Percentiles rank a stretch among this genome's conserved stretches.
Conservation (phyloP, 148 eudicot genomes). For the Vaccinium vitisidaea region DNA sequence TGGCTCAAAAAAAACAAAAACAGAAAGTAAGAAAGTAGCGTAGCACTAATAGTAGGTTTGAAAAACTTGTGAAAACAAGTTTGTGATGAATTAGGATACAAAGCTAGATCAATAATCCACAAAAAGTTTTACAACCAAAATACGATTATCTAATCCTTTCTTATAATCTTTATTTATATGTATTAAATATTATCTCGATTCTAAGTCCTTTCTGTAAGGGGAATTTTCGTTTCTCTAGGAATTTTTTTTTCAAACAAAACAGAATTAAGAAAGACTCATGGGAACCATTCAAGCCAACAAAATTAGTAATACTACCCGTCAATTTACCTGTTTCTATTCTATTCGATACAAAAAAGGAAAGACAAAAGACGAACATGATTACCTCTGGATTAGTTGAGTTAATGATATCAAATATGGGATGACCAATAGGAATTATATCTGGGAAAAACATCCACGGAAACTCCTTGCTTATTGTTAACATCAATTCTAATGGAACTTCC, state of each 20-base stretch:
- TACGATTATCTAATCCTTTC: not conserved
- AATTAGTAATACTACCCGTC: no score
- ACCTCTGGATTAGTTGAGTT: conserved; percentile 94
- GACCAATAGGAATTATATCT: conserved; percentile 86
- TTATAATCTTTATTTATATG: no score
- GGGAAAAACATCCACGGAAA: conserved; percentile 99
- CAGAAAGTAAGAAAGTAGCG: not conserved
- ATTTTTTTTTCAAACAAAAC: no score
- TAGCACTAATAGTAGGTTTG: not conserved
- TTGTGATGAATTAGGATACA: not conserved
- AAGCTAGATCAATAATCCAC: not conserved
- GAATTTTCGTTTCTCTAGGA: no score
- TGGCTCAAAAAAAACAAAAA: not conserved
- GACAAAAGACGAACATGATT: conserved; percentile 16
- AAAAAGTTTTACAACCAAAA: conserved; percentile 4
- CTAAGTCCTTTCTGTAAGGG: no score
- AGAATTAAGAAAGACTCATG: no score
- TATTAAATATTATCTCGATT: no score
- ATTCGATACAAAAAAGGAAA: not conserved
- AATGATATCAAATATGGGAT: conserved; percentile 95
- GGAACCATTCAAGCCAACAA: no score
- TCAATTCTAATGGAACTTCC: conserved; percentile 95
- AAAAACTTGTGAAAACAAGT: not conserved
- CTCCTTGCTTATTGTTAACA: conserved; percentile 87
- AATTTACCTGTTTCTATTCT: not conserved